Evolutionary conservation across 495 filamentous ascomycete species (phyloP).

Genomic region (Penicillium ochrochloron): DNA sequence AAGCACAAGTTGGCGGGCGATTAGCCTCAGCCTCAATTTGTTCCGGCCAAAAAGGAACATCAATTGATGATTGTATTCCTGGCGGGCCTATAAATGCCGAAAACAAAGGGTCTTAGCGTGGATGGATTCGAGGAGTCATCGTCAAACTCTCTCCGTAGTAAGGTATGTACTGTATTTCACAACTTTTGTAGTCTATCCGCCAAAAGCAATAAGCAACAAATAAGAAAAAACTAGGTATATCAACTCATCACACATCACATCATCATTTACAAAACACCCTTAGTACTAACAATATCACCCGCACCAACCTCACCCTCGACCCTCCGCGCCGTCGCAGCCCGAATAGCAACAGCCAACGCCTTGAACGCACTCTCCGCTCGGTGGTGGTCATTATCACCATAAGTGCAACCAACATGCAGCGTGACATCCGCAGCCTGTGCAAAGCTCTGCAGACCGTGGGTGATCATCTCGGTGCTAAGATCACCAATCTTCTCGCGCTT

Average conservation of each 20-base stretch:
- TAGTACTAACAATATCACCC: slow-evolving; percentile 92
- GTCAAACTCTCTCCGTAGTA: background rate
- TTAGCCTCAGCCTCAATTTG: too few species aligned
- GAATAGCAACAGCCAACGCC: slow-evolving; percentile 84
- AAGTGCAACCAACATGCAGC: slow-evolving; percentile 86
- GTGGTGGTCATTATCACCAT: slow-evolving; percentile 95
- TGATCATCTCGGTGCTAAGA: slow-evolving; percentile 94
- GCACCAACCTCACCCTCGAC: slow-evolving; percentile 75
- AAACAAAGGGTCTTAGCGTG: background rate
- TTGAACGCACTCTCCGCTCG: slow-evolving; percentile 97
- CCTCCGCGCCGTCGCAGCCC: slow-evolving; percentile 71
- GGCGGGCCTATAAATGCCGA: background rate
- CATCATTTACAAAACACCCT: slow-evolving; percentile 69
- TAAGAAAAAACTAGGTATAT: background rate
- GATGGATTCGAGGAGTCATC: background rate
- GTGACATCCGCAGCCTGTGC: slow-evolving; percentile 90
- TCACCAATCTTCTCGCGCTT: slow-evolving; percentile 91
- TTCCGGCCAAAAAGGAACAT: too few species aligned
- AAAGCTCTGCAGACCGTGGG: slow-evolving; percentile 92
- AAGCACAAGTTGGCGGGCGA: too few species aligned
- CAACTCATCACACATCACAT: slow-evolving; percentile 17
- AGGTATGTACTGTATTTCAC: slow-evolving; percentile 3
- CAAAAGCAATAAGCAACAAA: background rate
- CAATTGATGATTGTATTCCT: too few species aligned
- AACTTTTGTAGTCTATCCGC: slow-evolving; percentile 12